Percentiles rank a stretch among this genome's conserved stretches.
phyloP scores from a whole-genome alignment of 805 yeast genomes.

The Candida saitoana region DNA sequence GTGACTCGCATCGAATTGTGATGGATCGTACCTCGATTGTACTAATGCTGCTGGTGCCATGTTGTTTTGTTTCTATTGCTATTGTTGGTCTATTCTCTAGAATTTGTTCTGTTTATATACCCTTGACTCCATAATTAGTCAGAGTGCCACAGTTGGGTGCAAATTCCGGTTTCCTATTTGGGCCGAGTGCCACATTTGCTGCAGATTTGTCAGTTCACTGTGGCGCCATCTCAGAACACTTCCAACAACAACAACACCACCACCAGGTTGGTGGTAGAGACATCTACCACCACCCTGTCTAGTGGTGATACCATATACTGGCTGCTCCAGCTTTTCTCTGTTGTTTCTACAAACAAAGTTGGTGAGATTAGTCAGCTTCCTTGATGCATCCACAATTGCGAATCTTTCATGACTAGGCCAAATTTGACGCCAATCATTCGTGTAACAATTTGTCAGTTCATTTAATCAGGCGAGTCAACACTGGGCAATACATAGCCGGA shows the following conservation, averaged over 20 bases:
- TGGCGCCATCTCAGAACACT: background rate
- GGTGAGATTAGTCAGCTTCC: background rate
- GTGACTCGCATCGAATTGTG: conserved; percentile 20
- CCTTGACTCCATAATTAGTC: background rate
- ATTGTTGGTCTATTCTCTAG: background rate
- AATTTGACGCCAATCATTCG: background rate
- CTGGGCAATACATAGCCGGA: too few relatives aligned
- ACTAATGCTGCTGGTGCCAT: conserved; percentile 15
- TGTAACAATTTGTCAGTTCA: too few relatives aligned
- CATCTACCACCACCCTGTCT: background rate
- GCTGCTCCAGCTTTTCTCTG: background rate
- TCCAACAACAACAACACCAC: background rate
- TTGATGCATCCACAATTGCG: background rate
- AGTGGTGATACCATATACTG: background rate
- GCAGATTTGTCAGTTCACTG: background rate
- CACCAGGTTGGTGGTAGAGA: background rate
- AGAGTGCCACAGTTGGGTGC: conserved; percentile 1
- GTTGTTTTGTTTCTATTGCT: background rate
- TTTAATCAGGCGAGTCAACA: too few relatives aligned
- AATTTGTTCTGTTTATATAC: conserved; percentile 3
- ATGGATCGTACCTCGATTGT: conserved; percentile 18
- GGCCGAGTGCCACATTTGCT: background rate
- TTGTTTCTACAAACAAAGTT: background rate
- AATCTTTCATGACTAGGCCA: background rate
- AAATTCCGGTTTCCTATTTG: background rate